Conservation (phyloP, 768 basidiomycete species). For the Leccinellum rugosiceps region DNA sequence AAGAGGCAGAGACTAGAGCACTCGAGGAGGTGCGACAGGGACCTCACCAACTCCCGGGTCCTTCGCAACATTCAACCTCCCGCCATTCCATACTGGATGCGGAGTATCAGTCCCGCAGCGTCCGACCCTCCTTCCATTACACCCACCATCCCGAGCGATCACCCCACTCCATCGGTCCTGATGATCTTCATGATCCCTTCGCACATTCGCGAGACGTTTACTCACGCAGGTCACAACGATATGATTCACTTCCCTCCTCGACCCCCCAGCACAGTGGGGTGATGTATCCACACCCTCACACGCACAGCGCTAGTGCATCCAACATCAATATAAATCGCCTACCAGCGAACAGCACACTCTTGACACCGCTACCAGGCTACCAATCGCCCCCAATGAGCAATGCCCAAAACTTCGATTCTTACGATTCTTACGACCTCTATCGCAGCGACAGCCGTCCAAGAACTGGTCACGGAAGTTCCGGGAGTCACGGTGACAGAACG, state of each 20-base stretch:
- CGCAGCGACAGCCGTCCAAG: slow-evolving; percentile 39
- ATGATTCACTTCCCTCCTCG: slow-evolving; percentile 17
- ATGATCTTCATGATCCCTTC: slow-evolving; percentile 21
- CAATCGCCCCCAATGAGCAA: slow-evolving; percentile 37
- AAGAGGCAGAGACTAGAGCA: slow-evolving; percentile 38
- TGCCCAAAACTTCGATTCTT: slow-evolving; percentile 12
- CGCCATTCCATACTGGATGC: slow-evolving; percentile 27
- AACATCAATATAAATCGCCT: slow-evolving; percentile 39
- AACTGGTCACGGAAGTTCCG: slow-evolving; percentile 36
- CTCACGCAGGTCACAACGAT: slow-evolving; percentile 29
- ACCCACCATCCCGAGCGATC: slow-evolving; percentile 26
- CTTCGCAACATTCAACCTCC: slow-evolving; percentile 21
- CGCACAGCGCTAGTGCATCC: slow-evolving; percentile 20
- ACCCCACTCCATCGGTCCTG: slow-evolving; percentile 3
- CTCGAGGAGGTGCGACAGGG: slow-evolving; percentile 14
- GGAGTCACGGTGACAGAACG: slow-evolving; percentile 22
- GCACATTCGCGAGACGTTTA: slow-evolving; percentile 18
- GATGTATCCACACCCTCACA: slow-evolving; percentile 25
- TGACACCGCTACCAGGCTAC: slow-evolving; percentile 69
- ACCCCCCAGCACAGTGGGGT: slow-evolving; percentile 13
- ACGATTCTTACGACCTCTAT: slow-evolving; percentile 36
- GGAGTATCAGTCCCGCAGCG: slow-evolving; percentile 18
- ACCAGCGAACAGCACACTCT: slow-evolving; percentile 61
- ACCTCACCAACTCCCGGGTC: slow-evolving; percentile 17
- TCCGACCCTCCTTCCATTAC: slow-evolving; percentile 23